Evolutionary conservation across 768 basidiomycete species (phyloP), one percentile per base, ranked within the genome.

Genomic region (Hypholoma sublateritium): DNA sequence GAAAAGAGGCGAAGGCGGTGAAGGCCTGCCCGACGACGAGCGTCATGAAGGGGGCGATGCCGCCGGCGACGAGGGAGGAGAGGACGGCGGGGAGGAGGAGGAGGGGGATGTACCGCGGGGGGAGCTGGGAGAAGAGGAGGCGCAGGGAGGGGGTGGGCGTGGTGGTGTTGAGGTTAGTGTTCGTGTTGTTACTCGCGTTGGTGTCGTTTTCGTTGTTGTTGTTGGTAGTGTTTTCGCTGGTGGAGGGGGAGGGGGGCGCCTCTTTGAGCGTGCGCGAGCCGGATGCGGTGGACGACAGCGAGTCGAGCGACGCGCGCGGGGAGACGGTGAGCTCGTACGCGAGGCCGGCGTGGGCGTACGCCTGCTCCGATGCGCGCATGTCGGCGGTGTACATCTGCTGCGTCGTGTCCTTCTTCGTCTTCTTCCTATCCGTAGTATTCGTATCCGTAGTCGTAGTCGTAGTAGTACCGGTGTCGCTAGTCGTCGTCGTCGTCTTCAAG

Each of bases 11-110:
- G 72, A 95, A 93, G 1, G 85, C 77, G 60, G 89, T 78, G 72
- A 95, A 93, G 1, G 85, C 84, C 50, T 85, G 80, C 36, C 93
- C 93, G 60, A 94, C 76, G 63, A 92, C 83, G 32, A 82, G 75
- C 6, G 93, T 93, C 91, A 95, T 94, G 77, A 88, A 89, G 1
- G 93, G 92, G 0, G 88, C 89, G 53, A 92, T 79, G 32, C 85
- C 83, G 36, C 90, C 89, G 3, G 87, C 80, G 49, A 80, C 73
- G 43, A 88, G 54, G 17, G 92, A 88, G 12, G 85, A 76, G 52
- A 80, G 7, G 56, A 85, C 58, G 5, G 87, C 90, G 3, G 93
- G 93, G 21, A 84, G 47, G 58, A 92, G 75, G 61, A 89, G 76
- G 24, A 78, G 57, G 51, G 85, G 67, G 64, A 80, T 66, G 61